Evolutionary conservation across 257 asterid genomes (phyloP).

Genomic region (Fraxinus anomala): DNA sequence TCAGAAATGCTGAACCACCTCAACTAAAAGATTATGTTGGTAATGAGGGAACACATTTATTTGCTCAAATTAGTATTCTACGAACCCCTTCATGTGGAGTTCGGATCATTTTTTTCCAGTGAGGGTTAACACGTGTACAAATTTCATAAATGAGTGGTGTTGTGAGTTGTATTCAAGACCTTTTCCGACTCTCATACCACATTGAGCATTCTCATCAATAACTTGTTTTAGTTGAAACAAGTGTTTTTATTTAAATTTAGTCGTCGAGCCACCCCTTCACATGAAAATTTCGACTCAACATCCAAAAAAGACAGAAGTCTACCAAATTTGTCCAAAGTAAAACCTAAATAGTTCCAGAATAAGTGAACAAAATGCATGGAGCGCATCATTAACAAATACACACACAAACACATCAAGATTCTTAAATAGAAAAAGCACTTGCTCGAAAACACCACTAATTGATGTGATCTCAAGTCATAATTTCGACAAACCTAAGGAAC

Average conservation of each 20-base stretch:
- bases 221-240: too few species aligned
- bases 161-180: too few species aligned
- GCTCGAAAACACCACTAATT: not conserved
- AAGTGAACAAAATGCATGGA: not conserved
- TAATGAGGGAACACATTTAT: not conserved
- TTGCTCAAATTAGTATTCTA: not conserved
- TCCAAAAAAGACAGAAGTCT: not conserved
- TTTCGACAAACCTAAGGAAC: constrained; percentile 59
- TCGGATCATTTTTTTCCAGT: not conserved
- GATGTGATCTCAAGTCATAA: not conserved
- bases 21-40: too few species aligned
- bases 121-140: not conserved
- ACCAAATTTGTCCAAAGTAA: not conserved
- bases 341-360: not conserved
- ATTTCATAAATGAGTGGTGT: too few species aligned
- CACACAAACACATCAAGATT: not conserved
- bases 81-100: not conserved
- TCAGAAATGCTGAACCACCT: not conserved
- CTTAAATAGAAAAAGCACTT: not conserved
- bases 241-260: too few species aligned
- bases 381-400: not conserved
- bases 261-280: too few species aligned
- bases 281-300: not conserved
- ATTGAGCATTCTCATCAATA: too few species aligned
- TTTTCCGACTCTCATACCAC: too few species aligned